A percentile compares a stretch with the other conserved stretches of the same genome.
Evolutionary conservation across 1,284 basidiomycete genomes (phyloP).

Genomic region (Cerioporus squamosus): DNA sequence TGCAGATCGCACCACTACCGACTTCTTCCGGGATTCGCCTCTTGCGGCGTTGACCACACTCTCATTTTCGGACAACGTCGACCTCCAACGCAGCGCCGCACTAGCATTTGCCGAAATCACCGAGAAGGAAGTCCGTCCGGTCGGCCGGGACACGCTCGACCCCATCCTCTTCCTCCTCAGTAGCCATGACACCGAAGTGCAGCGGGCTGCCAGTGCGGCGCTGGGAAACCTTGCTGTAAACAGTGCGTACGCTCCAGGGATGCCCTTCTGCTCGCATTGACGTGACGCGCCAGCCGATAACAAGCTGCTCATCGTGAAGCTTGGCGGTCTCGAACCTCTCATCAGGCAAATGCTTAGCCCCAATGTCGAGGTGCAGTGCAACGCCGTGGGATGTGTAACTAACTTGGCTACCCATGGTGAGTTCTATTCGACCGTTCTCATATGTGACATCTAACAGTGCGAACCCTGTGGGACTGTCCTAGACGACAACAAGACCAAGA

Average conservation of each 20-base stretch:
- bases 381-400: slow-evolving; percentile 99
- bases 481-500: slow-evolving; percentile 99
- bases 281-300: slow-evolving; percentile 80
- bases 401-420: slow-evolving; percentile 97
- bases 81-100: slow-evolving; percentile 96
- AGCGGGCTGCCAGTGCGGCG: slow-evolving; percentile 98
- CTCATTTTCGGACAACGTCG: slow-evolving; percentile 99
- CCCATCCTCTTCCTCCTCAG: slow-evolving; percentile 97
- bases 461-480: neutral
- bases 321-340: slow-evolving; percentile 96
- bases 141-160: slow-evolving; percentile 96
- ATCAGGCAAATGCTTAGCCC: slow-evolving; percentile 99
- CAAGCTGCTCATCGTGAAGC: slow-evolving; percentile 97
- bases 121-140: slow-evolving; percentile 98
- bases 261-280: slow-evolving; percentile 16
- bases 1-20: slow-evolving; percentile 91
- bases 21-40: slow-evolving; percentile 94
- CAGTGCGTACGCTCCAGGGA: slow-evolving; percentile 60
- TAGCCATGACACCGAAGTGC: slow-evolving; percentile 98
- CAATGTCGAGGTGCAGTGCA: slow-evolving; percentile 99
- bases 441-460: neutral
- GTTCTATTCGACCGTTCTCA: slow-evolving; percentile 28
- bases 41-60: slow-evolving; percentile 94
- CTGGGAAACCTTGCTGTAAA: slow-evolving; percentile 98
- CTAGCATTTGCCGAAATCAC: slow-evolving; percentile 99